Evolutionary conservation across 1,284 basidiomycete genomes (phyloP).

Genomic region (Tilletia indica): DNA sequence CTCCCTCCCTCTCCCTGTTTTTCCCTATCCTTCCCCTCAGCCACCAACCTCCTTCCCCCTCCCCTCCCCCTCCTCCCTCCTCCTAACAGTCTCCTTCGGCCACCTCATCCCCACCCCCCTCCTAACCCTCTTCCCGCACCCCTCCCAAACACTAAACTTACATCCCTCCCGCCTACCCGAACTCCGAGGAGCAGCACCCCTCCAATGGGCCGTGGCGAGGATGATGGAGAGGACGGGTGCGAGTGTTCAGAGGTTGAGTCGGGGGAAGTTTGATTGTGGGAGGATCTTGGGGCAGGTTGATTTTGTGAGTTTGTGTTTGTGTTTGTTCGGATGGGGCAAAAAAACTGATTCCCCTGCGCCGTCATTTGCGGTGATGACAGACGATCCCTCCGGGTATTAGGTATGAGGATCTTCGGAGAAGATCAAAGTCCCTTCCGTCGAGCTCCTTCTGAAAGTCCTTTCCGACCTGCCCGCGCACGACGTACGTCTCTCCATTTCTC

Average conservation of each 20-base stretch:
- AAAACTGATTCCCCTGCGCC: neutral
- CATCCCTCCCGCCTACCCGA: constrained; percentile 85
- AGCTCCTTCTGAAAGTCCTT: neutral
- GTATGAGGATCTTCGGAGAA: neutral
- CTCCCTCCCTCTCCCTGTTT: constrained; percentile 19
- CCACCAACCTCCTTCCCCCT: constrained; percentile 32
- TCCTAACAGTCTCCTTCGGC: constrained; percentile 89
- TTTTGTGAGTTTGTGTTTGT: constrained; percentile 68
- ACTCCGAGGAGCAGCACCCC: constrained; percentile 88
- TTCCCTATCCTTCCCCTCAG: constrained; percentile 24
- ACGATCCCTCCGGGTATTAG: neutral
- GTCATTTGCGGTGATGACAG: neutral
- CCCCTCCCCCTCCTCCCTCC: constrained; percentile 58
- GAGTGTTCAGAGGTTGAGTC: constrained; percentile 44
- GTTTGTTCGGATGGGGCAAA: neutral
- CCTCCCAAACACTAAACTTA: constrained; percentile 74
- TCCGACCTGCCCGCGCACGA: neutral
- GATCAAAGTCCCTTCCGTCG: neutral
- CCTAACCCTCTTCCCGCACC: constrained; percentile 66
- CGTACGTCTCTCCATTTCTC: neutral
- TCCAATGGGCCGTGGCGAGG: constrained; percentile 72
- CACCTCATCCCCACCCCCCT: constrained; percentile 73
- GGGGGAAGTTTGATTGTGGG: constrained; percentile 64
- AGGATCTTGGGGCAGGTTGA: constrained; percentile 61
- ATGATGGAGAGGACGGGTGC: constrained; percentile 23